These are phyloP conservation scores for Ordospora colligata DNA, from an alignment of 371 early-diverging fungal species.

Conservation along the genomic window DNA sequence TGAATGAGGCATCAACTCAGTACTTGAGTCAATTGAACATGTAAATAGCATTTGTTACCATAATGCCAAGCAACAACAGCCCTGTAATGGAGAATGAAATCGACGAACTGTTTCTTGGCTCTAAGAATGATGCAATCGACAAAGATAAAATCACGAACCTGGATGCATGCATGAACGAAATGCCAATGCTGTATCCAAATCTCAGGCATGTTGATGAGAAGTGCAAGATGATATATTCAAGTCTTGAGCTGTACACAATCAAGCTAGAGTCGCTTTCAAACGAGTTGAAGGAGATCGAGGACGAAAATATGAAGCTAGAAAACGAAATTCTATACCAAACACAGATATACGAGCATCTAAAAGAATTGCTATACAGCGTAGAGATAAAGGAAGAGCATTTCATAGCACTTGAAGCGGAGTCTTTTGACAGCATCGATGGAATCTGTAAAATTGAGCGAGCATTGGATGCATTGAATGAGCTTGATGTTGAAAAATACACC, in stretches of 20 bases:
- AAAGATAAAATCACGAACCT: constrained; percentile 21
- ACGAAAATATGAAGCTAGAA: constrained; percentile 43
- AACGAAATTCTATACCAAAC: constrained; percentile 27
- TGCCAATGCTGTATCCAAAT: constrained; percentile 16
- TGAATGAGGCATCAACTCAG: no score
- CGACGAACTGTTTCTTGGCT: constrained; percentile 37
- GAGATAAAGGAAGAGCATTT: constrained; percentile 43
- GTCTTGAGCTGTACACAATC: constrained; percentile 33
- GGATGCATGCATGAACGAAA: background rate
- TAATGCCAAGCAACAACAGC: background rate
- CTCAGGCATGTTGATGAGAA: constrained; percentile 8
- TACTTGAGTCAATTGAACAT: no score
- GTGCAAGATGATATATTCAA: background rate
- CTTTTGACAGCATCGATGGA: constrained; percentile 30
- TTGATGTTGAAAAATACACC: constrained; percentile 17
- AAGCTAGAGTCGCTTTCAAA: constrained; percentile 37
- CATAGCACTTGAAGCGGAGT: constrained; percentile 31
- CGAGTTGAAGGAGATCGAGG: constrained; percentile 42
- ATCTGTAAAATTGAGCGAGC: constrained; percentile 38
- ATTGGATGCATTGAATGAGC: constrained; percentile 7
- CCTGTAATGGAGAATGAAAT: constrained; percentile 45
- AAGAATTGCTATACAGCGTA: constrained; percentile 20
- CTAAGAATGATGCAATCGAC: background rate
- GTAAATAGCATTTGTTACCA: no score
- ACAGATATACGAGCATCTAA: constrained; percentile 31